Evolutionary conservation across 1,284 basidiomycete genomes (phyloP), one percentile per base, ranked within the genome.

Genomic region (Entoloma clypeatum): DNA sequence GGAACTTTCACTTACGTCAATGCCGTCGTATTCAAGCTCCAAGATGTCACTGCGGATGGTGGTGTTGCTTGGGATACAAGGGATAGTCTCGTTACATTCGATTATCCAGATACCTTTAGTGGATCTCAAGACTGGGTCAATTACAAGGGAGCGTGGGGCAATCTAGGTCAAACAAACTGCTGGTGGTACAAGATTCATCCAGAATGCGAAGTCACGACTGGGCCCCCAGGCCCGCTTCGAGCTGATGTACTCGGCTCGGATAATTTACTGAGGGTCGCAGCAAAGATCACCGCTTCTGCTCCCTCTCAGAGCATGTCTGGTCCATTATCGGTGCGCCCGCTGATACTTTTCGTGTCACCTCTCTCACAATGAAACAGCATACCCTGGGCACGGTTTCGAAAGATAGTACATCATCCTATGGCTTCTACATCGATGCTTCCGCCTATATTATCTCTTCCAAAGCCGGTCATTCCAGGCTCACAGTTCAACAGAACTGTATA

Each of bases 71-170:
- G 50, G 50, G 50, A 52, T 17, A 52, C 43, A 2, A 43, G 31
- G 28, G 32, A 51, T 13, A 49, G 42, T 24, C 32, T 51, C 1
- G 40, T 49, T 25, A 34, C 16, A 23, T 26, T 47, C 16, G 22
- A 31, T 2, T 49, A 49, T 34, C 50, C 50, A 0, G 45, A 49
- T 11, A 41, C 25, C n/a, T 49, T 43, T 18, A 40, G 39, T 25
- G 50, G 45, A 22, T 26, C 39, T n/a, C 16, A 34, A 6, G 36
- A 35, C 17, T 52, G 50, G 50, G 39, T 52, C 31, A 52, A 52
- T 31, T 52, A 43, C 40, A 49, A 45, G 18, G 50, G 50, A n/a
- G 40, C 34, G n/a, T 52, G 50, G 48, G 48, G 50, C 6, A 51
- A 51, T 18, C 33, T 45, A 7, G 48, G 47, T n/a, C 17, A 43